phyloP scores from a whole-genome alignment of 2,329 filamentous ascomycete genomes.

The Teratosphaeria gauchensis region DNA sequence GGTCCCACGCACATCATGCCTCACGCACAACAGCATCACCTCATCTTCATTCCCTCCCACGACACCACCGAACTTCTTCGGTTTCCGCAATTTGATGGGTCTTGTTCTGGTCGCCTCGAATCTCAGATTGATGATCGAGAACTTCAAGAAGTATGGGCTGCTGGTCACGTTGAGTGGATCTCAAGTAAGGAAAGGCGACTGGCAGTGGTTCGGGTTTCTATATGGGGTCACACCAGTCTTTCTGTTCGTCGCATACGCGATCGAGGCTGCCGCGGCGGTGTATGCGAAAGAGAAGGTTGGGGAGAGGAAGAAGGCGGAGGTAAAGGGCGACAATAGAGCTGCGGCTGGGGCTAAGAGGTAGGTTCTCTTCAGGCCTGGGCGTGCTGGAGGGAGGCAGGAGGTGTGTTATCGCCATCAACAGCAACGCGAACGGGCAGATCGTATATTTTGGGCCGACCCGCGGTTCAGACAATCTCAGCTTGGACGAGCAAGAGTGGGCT shows the following conservation, averaged over 20 bases:
- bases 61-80: slow-evolving; percentile 69
- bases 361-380: neutral
- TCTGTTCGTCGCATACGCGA: slow-evolving; percentile 78
- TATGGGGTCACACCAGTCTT: slow-evolving; percentile 86
- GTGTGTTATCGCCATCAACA: neutral
- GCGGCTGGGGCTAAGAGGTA: slow-evolving; percentile 2
- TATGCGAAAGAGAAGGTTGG: slow-evolving; percentile 63
- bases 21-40: slow-evolving; percentile 68
- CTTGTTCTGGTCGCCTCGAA: slow-evolving; percentile 90
- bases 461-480: slow-evolving; percentile 38
- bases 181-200: slow-evolving; percentile 14
- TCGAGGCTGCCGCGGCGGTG: slow-evolving; percentile 73
- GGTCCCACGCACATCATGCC: slow-evolving; percentile 59
- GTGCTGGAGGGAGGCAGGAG: neutral
- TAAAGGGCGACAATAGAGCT: slow-evolving; percentile 6
- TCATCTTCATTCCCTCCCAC: slow-evolving; percentile 16
- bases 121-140: slow-evolving; percentile 87
- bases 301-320: slow-evolving; percentile 34
- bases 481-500: neutral
- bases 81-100: slow-evolving; percentile 93
- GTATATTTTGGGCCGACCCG: slow-evolving; percentile 17
- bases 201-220: slow-evolving; percentile 41
- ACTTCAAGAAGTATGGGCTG: slow-evolving; percentile 94
- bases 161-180: slow-evolving; percentile 76
- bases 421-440: neutral